Conservation (phyloP, 768 basidiomycete genomes). For the Suillus americanus region DNA sequence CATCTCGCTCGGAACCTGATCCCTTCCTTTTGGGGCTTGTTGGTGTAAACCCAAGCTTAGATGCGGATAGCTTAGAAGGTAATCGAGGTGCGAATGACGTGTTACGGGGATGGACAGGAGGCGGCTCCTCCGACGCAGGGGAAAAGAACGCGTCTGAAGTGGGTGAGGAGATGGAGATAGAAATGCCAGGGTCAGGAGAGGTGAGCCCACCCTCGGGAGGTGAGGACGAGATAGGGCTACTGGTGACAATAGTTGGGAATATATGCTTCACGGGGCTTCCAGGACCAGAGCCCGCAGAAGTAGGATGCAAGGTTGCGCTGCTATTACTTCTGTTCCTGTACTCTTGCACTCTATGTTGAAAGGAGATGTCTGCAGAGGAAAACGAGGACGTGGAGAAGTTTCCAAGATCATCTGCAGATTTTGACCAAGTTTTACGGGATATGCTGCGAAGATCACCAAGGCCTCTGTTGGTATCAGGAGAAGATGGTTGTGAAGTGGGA, state of each 20-base stretch:
- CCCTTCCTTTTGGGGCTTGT: slow-evolving; percentile 60
- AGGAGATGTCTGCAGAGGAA: slow-evolving; percentile 42
- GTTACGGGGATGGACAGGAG: slow-evolving; percentile 58
- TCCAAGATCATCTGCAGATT: slow-evolving; percentile 76
- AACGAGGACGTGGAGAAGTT: slow-evolving; percentile 41
- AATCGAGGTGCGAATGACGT: slow-evolving; percentile 73
- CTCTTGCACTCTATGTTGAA: slow-evolving; percentile 62
- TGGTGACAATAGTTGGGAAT: slow-evolving; percentile 36
- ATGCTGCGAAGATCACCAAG: slow-evolving; percentile 70
- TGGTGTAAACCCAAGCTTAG: slow-evolving; percentile 44
- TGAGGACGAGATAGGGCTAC: slow-evolving; percentile 24
- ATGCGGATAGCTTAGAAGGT: slow-evolving; percentile 64
- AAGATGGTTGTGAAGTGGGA: slow-evolving; percentile 30
- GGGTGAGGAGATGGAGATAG: slow-evolving; percentile 50
- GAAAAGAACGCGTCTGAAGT: slow-evolving; percentile 34
- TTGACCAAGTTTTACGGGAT: slow-evolving; percentile 75
- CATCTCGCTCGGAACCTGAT: slow-evolving; percentile 39
- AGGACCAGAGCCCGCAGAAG: slow-evolving; percentile 26
- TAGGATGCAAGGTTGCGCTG: slow-evolving; percentile 47
- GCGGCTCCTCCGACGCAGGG: slow-evolving; percentile 32
- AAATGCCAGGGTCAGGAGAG: slow-evolving; percentile 35
- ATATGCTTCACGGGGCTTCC: slow-evolving; percentile 39
- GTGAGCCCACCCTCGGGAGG: slow-evolving; percentile 19
- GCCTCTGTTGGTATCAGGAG: slow-evolving; percentile 32
- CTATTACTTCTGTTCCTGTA: slow-evolving; percentile 65